A percentile compares a stretch with the other conserved stretches of the same genome.
phyloP scores from a whole-genome alignment of 2,329 filamentous ascomycete species.

The Fusarium devonianum region DNA sequence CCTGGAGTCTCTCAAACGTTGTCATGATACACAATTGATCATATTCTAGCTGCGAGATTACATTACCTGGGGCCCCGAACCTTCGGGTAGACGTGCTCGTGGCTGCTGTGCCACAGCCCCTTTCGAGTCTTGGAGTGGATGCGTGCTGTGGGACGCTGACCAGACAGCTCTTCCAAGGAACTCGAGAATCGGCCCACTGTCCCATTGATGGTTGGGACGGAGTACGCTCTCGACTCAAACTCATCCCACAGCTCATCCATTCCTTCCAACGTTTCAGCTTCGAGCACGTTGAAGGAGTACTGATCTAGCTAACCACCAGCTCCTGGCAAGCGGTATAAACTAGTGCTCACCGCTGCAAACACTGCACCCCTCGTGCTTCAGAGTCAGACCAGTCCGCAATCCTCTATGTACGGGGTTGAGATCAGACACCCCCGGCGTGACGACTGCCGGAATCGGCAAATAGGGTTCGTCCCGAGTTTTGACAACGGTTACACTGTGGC shows the following conservation, averaged over 20 bases:
- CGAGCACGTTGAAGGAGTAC: slow-evolving; percentile 8
- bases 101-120: slow-evolving; percentile 28
- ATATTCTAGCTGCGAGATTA: slow-evolving; percentile 38
- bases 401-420: too few relatives aligned
- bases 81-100: slow-evolving; percentile 38
- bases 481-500: slow-evolving; percentile 29
- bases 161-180: too few relatives aligned
- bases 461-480: slow-evolving; percentile 36
- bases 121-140: slow-evolving; percentile 26
- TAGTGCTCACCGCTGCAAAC: slow-evolving; percentile 11
- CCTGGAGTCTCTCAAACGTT: slow-evolving; percentile 24
- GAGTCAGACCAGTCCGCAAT: too few relatives aligned
- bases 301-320: slow-evolving; percentile 9
- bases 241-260: slow-evolving; percentile 39
- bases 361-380: slow-evolving; percentile 17
- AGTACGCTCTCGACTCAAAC: slow-evolving; percentile 18
- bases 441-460: slow-evolving; percentile 29
- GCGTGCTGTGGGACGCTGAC: slow-evolving; percentile 34
- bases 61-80: slow-evolving; percentile 37
- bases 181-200: slow-evolving; percentile 34
- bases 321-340: slow-evolving; percentile 1
- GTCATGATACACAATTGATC: slow-evolving; percentile 36
- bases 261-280: slow-evolving; percentile 37
- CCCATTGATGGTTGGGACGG: slow-evolving; percentile 13
- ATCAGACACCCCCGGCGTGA: slow-evolving; percentile 23